Percentiles rank a stretch among this genome's conserved stretches.
Conservation (phyloP, 108 stramenopile species). For the Conticribra guillardii region DNA sequence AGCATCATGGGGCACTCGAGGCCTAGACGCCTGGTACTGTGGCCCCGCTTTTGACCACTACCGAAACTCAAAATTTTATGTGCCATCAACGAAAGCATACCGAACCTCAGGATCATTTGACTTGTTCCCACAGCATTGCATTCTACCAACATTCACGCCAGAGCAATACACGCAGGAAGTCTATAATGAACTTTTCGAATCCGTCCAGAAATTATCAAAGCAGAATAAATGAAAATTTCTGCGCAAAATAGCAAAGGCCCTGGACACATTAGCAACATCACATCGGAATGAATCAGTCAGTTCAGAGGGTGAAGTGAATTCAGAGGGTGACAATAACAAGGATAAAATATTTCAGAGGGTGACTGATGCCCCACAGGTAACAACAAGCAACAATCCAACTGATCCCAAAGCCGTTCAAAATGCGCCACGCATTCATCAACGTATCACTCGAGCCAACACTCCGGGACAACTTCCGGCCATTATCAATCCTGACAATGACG, state of each 20-base stretch:
- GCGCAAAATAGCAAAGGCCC: constrained; percentile 9
- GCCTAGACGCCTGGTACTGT: constrained; percentile 50
- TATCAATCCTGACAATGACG: too few relatives aligned
- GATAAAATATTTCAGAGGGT: constrained; percentile 11
- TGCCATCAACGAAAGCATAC: constrained; percentile 22
- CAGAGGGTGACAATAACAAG: constrained; percentile 3
- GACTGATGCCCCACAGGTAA: neutral
- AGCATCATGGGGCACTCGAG: constrained; percentile 42
- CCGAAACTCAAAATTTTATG: constrained; percentile 39
- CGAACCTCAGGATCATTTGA: constrained; percentile 41
- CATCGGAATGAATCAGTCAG: neutral
- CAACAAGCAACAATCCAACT: neutral
- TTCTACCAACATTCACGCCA: constrained; percentile 26
- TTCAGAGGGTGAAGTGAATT: neutral
- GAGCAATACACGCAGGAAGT: neutral
- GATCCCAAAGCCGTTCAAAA: neutral
- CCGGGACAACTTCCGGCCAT: neutral
- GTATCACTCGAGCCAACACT: neutral
- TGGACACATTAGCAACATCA: neutral
- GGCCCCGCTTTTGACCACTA: constrained; percentile 58
- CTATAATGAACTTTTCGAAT: constrained; percentile 7
- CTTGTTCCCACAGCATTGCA: too few relatives aligned
- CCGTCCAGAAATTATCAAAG: neutral
- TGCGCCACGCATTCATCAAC: neutral
- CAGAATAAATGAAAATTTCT: neutral